Base-by-base conservation (phyloP, 208 protist genomes). In the Acanthamoeba lenticulata region DNA sequence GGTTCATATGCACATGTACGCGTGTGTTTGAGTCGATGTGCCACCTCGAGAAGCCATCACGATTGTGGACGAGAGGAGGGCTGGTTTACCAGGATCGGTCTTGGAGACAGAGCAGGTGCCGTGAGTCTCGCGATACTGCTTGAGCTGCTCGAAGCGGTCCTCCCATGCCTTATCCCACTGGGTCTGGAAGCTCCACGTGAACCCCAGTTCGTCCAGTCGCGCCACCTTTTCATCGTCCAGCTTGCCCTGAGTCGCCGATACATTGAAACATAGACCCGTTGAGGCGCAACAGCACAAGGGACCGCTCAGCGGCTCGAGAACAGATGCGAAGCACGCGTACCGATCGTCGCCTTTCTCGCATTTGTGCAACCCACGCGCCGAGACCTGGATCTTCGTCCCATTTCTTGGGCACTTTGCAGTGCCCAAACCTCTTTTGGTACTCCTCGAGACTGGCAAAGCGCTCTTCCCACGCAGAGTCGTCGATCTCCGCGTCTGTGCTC, bases 401-500 rank as follows among this genome's bases (percentile, higher is more conserved):
- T 27, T 29, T 49, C 42, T 52, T 83, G 9, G 72, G 72, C 72
- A 83, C 72, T 29, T 49, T 83, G 72, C 17, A 83, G n/a, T 83
- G 36, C 11, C 72, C 72, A 27, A 83, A 83, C 34, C 72, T 15
- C 72, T 83, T 6, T 27, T 42, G 9, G 72, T 52, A 83, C 72
- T 83, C 38, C 17, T 29, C 38, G 21, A 83, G n/a, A 6, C 42
- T 5, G 21, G 11, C 9, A 27, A 44, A 83, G 6, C n/a, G 9
- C 72, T 83, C 72, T 27, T 83, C 72, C 72, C 72, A 83, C 7
- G 9, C 29, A 19, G 6, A 5, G 29, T 72, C 32, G 24, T 36
- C 21, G 62, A 72, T 36, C 19, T 72, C 62, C 11, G 15, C 45
- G 5, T 52, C 45, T 5, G 45, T 15, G 45, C 45, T 52, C 45